Base-by-base conservation (phyloP, 768 basidiomycete species). In the Boletus reticuloceps region DNA sequence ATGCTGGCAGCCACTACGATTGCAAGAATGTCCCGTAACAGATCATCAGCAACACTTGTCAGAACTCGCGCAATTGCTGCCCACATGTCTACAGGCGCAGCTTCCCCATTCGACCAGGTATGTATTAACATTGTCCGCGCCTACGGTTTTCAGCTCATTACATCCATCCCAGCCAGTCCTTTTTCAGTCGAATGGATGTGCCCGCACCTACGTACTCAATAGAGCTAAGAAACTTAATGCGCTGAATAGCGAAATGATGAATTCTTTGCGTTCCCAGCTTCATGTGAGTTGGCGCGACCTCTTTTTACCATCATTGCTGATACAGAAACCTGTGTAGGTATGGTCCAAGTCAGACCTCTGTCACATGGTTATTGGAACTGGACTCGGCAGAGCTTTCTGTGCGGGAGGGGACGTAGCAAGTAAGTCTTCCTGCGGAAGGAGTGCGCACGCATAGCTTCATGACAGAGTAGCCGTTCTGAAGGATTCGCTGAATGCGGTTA, bases 371-470 rank as follows among this genome's bases (percentile, higher is more conserved):
- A 79, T 92, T 37, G 89, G 87, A 34, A 80, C 81, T 32, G 90
- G 89, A 22, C 70, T 72, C 13, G 88, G 86, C 5, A 78, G 84
- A 55, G 91, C 88, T 13, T 98, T 98, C 69, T 98, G 94, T 65
- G 88, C 91, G 7, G 97, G 97, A 14, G 97, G 97, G 42, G 97
- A 99, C 72, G 90, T 99, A 54, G 86, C 83, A 55, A 76, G 96
- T 95, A 62, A 72, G 88, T 78, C 20, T 29, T 58, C 52, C 58
- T 40, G 47, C 42, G 22, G 32, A 45, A 27, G 46, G 32, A 14
- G 41, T 48, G n/a, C 39, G 32, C 47, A 56, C 39, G 47, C 40
- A 46, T 38, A 50, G 37, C 41, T 47, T 43, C 45, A 60, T 47
- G 54, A 38, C 22, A 31, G 20, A 36, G 9, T 59, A 91, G 89